Conservation (phyloP, 768 basidiomycete species). For the Leccinum disarticulatum region DNA sequence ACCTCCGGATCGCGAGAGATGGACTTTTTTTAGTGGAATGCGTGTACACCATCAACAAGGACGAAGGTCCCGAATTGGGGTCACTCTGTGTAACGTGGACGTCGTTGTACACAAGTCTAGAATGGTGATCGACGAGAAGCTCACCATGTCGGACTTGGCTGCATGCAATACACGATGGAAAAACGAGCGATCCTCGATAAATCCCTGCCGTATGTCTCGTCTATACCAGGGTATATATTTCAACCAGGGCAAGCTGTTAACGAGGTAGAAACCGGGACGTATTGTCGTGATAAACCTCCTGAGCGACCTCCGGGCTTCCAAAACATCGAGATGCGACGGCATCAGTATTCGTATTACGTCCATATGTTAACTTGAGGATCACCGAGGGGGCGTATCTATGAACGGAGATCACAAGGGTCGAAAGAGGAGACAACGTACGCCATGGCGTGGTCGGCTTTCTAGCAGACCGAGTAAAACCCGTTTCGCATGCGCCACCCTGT, state of each 20-base stretch:
- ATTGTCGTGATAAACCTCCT: conserved; percentile 22
- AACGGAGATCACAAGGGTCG: conserved; percentile 13
- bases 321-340: conserved; percentile 17
- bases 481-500: conserved; percentile 35
- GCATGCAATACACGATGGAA: conserved; percentile 36
- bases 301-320: conserved; percentile 20
- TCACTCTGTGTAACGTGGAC: conserved; percentile 1
- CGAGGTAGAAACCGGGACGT: conserved; percentile 32
- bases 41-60: no score
- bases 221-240: conserved; percentile 58
- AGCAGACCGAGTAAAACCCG: conserved; percentile 11
- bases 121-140: neutral
- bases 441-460: conserved; percentile 20
- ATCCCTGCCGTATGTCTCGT: conserved; percentile 50
- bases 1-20: no score
- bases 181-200: conserved; percentile 39
- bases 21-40: no score
- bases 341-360: conserved; percentile 13
- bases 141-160: conserved; percentile 44
- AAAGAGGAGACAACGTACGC: conserved; percentile 38
- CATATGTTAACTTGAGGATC: conserved; percentile 15
- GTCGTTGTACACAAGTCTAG: neutral
- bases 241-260: conserved; percentile 33
- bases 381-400: conserved; percentile 14
- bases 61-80: conserved; percentile 38